phyloP scores from a whole-genome alignment of 1,139 yeast species.

The Candida sp. region DNA sequence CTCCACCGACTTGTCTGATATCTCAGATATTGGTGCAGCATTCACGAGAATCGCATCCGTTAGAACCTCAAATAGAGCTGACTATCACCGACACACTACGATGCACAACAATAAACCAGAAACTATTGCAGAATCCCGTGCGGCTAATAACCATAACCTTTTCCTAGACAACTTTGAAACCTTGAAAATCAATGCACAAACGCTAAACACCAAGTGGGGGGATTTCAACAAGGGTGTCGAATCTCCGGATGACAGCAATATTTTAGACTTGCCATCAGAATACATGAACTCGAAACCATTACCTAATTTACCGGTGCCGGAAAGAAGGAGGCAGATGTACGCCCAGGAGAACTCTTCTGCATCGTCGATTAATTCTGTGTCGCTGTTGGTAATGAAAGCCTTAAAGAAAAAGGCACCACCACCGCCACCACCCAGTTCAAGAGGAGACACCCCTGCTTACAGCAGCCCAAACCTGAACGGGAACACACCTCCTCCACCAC shows the following conservation, averaged over 20 bases:
- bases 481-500: conserved; percentile 14
- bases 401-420: conserved; percentile 38
- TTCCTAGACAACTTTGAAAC: conserved; percentile 12
- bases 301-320: conserved; percentile 11
- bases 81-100: conserved; percentile 35
- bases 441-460: neutral
- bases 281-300: conserved; percentile 19
- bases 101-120: conserved; percentile 18
- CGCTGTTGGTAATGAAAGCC: conserved; percentile 27
- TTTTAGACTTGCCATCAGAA: conserved; percentile 34
- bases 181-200: conserved; percentile 3
- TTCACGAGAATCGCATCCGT: conserved; percentile 35
- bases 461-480: neutral
- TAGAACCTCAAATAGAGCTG: conserved; percentile 30
- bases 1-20: conserved; percentile 3
- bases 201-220: neutral
- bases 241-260: conserved; percentile 10
- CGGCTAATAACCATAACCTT: conserved; percentile 18
- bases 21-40: conserved; percentile 1
- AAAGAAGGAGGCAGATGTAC: conserved; percentile 4
- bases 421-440: conserved; percentile 27
- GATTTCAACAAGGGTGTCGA: conserved; percentile 5
- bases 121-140: conserved; percentile 5
- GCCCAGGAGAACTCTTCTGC: conserved; percentile 7
- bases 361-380: conserved; percentile 15